Evolutionary conservation across 2,329 filamentous ascomycete genomes (phyloP).

Genomic region (Aureobasidium sp.): DNA sequence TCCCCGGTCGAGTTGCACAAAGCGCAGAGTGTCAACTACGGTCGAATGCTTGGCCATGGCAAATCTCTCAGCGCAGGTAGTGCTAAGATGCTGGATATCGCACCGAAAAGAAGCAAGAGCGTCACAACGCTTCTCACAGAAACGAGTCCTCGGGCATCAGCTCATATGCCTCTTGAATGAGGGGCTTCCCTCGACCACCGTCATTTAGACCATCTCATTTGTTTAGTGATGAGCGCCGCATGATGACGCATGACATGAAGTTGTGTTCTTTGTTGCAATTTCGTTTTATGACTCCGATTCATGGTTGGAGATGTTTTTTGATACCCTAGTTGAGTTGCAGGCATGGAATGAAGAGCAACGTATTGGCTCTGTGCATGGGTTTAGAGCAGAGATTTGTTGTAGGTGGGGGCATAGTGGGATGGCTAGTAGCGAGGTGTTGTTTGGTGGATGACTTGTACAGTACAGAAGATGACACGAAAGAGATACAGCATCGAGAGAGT

Average conservation of each 20-base stretch:
- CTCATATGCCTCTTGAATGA: not conserved
- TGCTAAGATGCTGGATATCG: constrained; percentile 61
- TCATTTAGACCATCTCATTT: constrained; percentile 4
- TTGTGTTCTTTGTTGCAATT: constrained; percentile 3
- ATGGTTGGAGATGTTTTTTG: constrained; percentile 12
- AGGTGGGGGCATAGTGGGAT: not conserved
- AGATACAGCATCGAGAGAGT: not conserved
- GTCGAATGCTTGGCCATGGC: constrained; percentile 43
- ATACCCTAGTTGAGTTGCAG: constrained; percentile 14
- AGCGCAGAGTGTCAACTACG: constrained; percentile 62
- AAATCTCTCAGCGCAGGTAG: constrained; percentile 70
- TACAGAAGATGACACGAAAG: not conserved
- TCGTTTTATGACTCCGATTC: constrained; percentile 11
- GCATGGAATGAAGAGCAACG: not conserved
- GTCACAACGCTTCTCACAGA: not conserved
- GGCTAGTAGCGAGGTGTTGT: not conserved
- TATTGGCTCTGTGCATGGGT: not conserved
- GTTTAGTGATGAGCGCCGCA: not conserved
- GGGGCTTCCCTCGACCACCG: not conserved
- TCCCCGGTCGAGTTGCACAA: constrained; percentile 41
- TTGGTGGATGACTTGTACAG: not conserved
- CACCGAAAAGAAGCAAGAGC: constrained; percentile 4
- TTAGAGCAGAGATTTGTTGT: not conserved
- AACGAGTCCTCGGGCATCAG: not conserved
- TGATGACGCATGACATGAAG: constrained; percentile 2